Conservation (phyloP, 805 yeast genomes). For the Lipomyces orientalis region DNA sequence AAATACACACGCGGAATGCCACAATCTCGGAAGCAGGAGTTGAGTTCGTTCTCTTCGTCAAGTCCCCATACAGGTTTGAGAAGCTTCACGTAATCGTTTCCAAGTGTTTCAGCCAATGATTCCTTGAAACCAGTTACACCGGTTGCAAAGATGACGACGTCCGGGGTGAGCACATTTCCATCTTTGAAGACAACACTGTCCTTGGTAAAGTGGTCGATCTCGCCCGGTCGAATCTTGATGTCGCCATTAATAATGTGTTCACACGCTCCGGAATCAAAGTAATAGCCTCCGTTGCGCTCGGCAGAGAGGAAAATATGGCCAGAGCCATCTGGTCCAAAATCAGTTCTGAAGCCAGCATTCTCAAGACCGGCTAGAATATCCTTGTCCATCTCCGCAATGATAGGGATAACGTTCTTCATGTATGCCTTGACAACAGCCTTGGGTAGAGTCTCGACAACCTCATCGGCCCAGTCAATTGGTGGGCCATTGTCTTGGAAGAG, state of each 20-base stretch:
- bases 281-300: conserved; percentile 14
- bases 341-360: conserved; percentile 2
- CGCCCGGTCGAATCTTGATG: conserved; percentile 4
- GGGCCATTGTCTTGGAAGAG: not conserved
- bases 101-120: conserved; percentile 10
- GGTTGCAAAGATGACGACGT: conserved; percentile 9
- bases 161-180: not conserved
- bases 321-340: not conserved
- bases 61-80: no score
- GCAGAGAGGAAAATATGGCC: not conserved
- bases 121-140: conserved; percentile 1
- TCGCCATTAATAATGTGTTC: conserved; percentile 10
- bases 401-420: not conserved
- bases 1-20: no score
- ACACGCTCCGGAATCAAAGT: conserved; percentile 17
- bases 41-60: no score
- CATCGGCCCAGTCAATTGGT: not conserved
- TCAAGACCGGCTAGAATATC: conserved; percentile 8
- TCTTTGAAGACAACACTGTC: conserved; percentile 8
- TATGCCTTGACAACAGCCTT: conserved; percentile 1
- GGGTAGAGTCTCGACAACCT: not conserved
- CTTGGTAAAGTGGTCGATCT: conserved; percentile 13
- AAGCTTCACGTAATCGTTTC: not conserved
- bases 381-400: conserved; percentile 14
- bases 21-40: no score